Evolutionary conservation across 495 filamentous ascomycete genomes (phyloP).

Genomic region (Lichenothelia convexa): DNA sequence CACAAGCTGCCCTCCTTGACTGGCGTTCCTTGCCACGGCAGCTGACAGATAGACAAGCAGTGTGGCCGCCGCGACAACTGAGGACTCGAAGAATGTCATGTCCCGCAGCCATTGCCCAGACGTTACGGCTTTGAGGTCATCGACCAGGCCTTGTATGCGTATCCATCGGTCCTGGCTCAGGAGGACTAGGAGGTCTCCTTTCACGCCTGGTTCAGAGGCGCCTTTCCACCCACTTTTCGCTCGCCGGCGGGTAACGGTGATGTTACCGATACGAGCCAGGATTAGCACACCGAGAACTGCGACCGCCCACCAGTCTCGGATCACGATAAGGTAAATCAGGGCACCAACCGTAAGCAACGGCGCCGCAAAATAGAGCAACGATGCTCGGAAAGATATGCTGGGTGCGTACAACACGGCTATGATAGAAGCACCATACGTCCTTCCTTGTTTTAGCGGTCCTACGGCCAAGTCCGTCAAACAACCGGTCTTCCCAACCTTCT

Average conservation of each 20-base stretch:
- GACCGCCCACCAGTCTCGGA: constrained; percentile 35
- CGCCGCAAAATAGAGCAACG: constrained; percentile 25
- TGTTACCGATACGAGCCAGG: constrained; percentile 34
- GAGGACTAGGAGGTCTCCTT: constrained; percentile 24
- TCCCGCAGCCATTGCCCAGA: constrained; percentile 35
- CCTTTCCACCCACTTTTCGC: constrained; percentile 21
- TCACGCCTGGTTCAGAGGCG: constrained; percentile 17
- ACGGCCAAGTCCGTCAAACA: constrained; percentile 11
- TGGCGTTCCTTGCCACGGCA: constrained; percentile 31
- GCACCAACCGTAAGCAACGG: constrained; percentile 25
- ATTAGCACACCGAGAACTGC: constrained; percentile 27
- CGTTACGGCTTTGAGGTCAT: constrained; percentile 40
- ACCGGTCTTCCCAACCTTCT: constrained; percentile 10
- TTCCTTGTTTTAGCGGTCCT: background rate
- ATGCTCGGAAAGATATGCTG: background rate
- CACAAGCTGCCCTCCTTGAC: constrained; percentile 28
- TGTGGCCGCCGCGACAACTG: constrained; percentile 28
- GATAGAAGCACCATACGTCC: background rate
- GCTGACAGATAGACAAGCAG: constrained; percentile 36
- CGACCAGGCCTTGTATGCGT: constrained; percentile 30
- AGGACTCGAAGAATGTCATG: constrained; percentile 31
- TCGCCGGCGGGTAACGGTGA: constrained; percentile 33
- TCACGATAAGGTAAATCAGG: constrained; percentile 22
- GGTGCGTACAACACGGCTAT: constrained; percentile 1
- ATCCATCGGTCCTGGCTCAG: constrained; percentile 28